Evolutionary conservation across 768 basidiomycete genomes (phyloP), one percentile per base, ranked within the genome.

Genomic region (Mycena maculata): DNA sequence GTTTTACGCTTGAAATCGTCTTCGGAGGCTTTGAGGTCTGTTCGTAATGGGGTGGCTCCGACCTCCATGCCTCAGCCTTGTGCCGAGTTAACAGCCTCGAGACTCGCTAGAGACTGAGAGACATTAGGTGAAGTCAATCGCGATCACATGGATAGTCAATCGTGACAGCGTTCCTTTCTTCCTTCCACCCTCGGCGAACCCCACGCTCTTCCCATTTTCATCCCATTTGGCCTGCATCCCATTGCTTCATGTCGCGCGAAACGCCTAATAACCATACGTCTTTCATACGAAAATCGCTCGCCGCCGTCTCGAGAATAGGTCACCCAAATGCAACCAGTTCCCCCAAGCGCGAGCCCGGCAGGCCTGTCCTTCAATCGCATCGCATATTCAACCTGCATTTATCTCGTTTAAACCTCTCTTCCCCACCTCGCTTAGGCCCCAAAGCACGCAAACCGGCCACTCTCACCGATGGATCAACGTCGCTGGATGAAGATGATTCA

Each of bases 241-340:
- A 67, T 50, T 67, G 59, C 65, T 56, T 25, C 30, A 67, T 67
- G 66, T 57, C 66, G 23, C 45, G 28, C 18, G 60, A 67, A 57
- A 52, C 31, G 25, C 54, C 48, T 20, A 31, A 60, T 60, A 47
- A 44, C 31, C 28, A 56, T 18, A 18, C 54, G 15, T 57, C 60
- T 15, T 58, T 62, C 8, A 25, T 62, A 27, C 55, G 66, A 4
- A 67, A 67, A 63, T 61, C 53, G 28, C 53, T 61, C 42, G 60
- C 65, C 50, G 57, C 50, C 33, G 59, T 60, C 55, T 42, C 66
- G 20, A 56, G 33, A 48, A 49, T 49, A 25, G 50, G 45, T 10
- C 42, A 47, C 52, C 8, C 36, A 25, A 48, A 30, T 39, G 36
- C 58, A 44, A n/a, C 20, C 50, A 28, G n/a, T 42, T 16, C 12